These are phyloP conservation scores for Naganishia sp. DNA, from an alignment of 1,284 basidiomycete genomes.

Conservation along the genomic window DNA sequence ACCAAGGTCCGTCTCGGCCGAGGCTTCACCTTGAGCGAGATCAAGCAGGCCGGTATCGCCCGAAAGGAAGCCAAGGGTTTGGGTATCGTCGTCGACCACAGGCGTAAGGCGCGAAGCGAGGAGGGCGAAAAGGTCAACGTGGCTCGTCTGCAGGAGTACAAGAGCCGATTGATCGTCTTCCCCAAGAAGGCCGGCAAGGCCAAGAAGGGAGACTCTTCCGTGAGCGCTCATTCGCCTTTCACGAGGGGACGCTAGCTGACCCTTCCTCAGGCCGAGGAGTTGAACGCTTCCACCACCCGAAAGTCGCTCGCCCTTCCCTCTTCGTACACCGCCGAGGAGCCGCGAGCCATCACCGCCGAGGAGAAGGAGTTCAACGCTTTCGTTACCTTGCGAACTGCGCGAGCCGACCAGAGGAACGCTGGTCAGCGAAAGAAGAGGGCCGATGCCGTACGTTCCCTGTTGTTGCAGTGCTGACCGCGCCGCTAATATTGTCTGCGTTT, in stretches of 20 bases:
- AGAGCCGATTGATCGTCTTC: conserved; percentile 76
- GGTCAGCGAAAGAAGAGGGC: conserved; percentile 75
- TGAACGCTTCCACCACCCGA: conserved; percentile 77
- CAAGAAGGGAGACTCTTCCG: conserved; percentile 90
- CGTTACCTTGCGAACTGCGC: conserved; percentile 82
- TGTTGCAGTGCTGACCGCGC: background rate
- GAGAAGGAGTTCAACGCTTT: conserved; percentile 89
- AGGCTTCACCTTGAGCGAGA: conserved; percentile 92
- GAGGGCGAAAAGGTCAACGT: conserved; percentile 96
- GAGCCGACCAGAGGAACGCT: conserved; percentile 80
- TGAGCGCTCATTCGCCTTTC: conserved; percentile 57
- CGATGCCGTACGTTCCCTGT: conserved; percentile 41
- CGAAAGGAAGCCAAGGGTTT: conserved; percentile 91
- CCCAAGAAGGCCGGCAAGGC: conserved; percentile 93
- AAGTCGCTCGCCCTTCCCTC: conserved; percentile 68
- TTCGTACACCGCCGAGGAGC: conserved; percentile 71
- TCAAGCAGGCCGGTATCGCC: conserved; percentile 95
- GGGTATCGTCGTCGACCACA: conserved; percentile 95
- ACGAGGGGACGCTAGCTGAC: background rate
- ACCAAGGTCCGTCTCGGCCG: conserved; percentile 89
- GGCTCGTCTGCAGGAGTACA: conserved; percentile 93
- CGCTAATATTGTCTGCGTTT: conserved; percentile 1
- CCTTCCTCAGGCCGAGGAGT: conserved; percentile 70
- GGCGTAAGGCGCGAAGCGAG: conserved; percentile 94
- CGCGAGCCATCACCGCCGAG: conserved; percentile 89